Percentiles rank a stretch among this genome's conserved stretches.
These are phyloP conservation scores for Vaccinium macrocarpon DNA, from an alignment of 148 eudicot genomes.

Conservation along the genomic window DNA sequence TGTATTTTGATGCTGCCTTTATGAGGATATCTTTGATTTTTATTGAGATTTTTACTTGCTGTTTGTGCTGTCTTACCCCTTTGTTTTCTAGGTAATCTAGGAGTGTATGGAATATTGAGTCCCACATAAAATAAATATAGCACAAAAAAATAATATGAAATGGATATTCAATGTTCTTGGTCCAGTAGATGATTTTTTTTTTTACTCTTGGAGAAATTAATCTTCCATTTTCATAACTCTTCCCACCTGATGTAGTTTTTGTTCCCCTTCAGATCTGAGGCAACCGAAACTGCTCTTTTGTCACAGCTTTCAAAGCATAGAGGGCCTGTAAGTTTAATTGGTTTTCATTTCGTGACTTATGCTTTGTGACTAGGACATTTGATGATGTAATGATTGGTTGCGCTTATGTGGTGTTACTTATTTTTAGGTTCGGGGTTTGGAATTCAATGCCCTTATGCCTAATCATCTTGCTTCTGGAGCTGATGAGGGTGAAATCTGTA, in stretches of 20 bases:
- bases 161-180: not conserved
- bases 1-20: not conserved
- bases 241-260: not conserved
- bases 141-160: not conserved
- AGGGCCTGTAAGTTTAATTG: conserved; percentile 68
- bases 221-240: not conserved
- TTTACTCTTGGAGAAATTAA: not conserved
- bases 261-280: conserved; percentile 42
- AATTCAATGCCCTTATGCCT: conserved; percentile 69
- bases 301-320: conserved; percentile 61
- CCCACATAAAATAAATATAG: not conserved
- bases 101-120: not conserved
- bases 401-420: not conserved
- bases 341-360: conserved; percentile 12
- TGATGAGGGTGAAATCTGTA: conserved; percentile 95
- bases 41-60: not conserved
- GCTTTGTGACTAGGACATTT: conserved; percentile 6
- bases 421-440: conserved; percentile 83
- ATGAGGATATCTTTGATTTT: not conserved
- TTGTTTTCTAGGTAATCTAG: not conserved
- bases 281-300: conserved; percentile 49
- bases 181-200: not conserved
- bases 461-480: conserved; percentile 93
- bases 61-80: not conserved
- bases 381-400: conserved; percentile 11